Percentiles rank a stretch among this genome's conserved stretches.
Evolutionary conservation across 1,284 basidiomycete species (phyloP).

Genomic region (Earliella scabrosa): DNA sequence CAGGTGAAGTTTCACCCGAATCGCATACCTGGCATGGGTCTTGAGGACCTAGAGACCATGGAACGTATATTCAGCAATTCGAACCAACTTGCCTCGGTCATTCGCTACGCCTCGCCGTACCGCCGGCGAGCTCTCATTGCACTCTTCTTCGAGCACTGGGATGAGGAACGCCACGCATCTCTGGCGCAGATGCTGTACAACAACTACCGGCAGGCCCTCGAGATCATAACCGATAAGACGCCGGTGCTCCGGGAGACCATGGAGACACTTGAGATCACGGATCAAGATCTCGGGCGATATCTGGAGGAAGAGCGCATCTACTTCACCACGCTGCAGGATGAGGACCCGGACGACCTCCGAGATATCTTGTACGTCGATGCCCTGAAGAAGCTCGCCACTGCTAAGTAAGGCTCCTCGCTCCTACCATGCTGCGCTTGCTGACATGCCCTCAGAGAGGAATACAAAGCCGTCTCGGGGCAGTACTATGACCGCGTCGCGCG

Average conservation of each 20-base stretch:
- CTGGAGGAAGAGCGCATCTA: constrained; percentile 12
- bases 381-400: constrained; percentile 6
- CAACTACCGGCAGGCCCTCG: constrained; percentile 32
- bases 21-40: constrained; percentile 28
- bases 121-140: constrained; percentile 33
- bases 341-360: constrained; percentile 20
- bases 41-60: constrained; percentile 37
- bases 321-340: constrained; percentile 23
- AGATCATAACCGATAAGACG: constrained; percentile 23
- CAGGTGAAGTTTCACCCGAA: constrained; percentile 35
- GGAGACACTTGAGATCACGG: not conserved
- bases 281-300: not conserved
- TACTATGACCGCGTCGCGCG: not conserved
- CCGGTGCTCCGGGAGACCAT: not conserved
- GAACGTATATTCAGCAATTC: constrained; percentile 36
- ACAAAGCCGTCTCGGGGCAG: not conserved
- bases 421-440: not conserved
- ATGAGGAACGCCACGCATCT: constrained; percentile 33
- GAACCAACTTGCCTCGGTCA: constrained; percentile 32
- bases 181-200: constrained; percentile 29
- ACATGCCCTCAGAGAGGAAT: not conserved
- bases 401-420: not conserved
- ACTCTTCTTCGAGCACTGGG: constrained; percentile 32
- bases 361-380: constrained; percentile 27
- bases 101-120: constrained; percentile 33